These are phyloP conservation scores for Periglandula ipomoeae DNA, from an alignment of 2,329 filamentous ascomycete genomes.

Conservation along the genomic window DNA sequence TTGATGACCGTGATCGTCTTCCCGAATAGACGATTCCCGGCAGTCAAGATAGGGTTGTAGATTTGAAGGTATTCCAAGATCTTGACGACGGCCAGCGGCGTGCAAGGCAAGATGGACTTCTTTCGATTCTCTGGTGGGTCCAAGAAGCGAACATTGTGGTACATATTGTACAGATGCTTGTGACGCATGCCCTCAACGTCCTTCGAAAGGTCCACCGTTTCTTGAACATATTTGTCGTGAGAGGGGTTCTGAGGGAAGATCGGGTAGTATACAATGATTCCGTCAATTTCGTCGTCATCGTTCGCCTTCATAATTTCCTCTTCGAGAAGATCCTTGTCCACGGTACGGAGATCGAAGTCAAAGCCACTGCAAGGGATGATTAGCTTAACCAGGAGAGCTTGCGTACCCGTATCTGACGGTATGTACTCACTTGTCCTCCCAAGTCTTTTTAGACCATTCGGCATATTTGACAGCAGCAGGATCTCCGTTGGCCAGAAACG, in stretches of 20 bases:
- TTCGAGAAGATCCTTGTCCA: constrained; percentile 83
- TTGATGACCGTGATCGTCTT: constrained; percentile 96
- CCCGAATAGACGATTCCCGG: constrained; percentile 87
- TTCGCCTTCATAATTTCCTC: constrained; percentile 83
- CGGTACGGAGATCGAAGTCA: constrained; percentile 72
- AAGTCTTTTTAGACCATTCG: constrained; percentile 95
- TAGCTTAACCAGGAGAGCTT: constrained; percentile 4
- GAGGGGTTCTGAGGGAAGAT: constrained; percentile 74
- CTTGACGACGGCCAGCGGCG: constrained; percentile 91
- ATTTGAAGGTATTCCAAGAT: constrained; percentile 92
- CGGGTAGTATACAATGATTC: constrained; percentile 96
- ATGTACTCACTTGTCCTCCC: constrained; percentile 89
- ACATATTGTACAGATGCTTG: constrained; percentile 98
- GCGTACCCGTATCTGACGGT: too few species aligned
- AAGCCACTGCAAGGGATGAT: constrained; percentile 57
- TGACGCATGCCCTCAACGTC: constrained; percentile 95
- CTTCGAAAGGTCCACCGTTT: constrained; percentile 81
- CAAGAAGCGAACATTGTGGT: constrained; percentile 93
- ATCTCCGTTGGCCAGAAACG: constrained; percentile 87
- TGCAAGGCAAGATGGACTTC: constrained; percentile 93
- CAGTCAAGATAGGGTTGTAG: constrained; percentile 89
- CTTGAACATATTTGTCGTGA: constrained; percentile 92
- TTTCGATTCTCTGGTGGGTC: constrained; percentile 67
- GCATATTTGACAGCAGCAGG: constrained; percentile 89
- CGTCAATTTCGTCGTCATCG: constrained; percentile 65